Evolutionary conservation across 331 rosid species (phyloP).

Genomic region (Malus hybrid): DNA sequence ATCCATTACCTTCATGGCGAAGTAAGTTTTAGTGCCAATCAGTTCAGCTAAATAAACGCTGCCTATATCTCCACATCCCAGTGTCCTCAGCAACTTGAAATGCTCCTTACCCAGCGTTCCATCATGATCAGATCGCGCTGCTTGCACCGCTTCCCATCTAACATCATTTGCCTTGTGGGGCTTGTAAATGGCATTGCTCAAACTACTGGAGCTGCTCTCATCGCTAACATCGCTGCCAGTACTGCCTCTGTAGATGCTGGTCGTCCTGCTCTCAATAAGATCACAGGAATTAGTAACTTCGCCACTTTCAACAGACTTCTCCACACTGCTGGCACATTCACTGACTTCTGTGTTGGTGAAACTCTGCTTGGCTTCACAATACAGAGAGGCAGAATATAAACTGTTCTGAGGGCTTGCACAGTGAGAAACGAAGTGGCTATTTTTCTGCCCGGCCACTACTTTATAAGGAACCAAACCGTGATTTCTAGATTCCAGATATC

Average conservation of each 20-base stretch:
- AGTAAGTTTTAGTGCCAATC: conserved; percentile 66
- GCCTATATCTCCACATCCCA: conserved; percentile 95
- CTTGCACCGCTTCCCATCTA: conserved; percentile 95
- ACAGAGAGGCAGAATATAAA: conserved; percentile 56
- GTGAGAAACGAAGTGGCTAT: conserved; percentile 25
- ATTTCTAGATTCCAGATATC: conserved; percentile 36
- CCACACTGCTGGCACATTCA: conserved; percentile 60
- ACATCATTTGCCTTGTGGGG: conserved; percentile 81
- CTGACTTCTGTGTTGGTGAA: conserved; percentile 65
- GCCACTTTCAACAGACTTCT: conserved; percentile 62
- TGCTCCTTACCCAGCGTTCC: conserved; percentile 68
- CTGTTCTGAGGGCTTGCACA: conserved; percentile 79
- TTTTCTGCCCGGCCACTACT: conserved; percentile 30
- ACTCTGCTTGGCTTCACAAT: conserved; percentile 83
- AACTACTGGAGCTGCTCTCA: conserved; percentile 75
- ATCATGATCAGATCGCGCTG: conserved; percentile 55
- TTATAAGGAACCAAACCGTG: conserved; percentile 24
- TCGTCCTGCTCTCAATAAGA: conserved; percentile 74
- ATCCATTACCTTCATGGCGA: conserved; percentile 96
- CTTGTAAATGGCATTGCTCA: conserved; percentile 68
- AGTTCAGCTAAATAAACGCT: conserved; percentile 76
- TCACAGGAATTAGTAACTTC: conserved; percentile 55
- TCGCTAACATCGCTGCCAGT: conserved; percentile 87
- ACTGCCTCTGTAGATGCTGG: conserved; percentile 78
- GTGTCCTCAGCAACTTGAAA: conserved; percentile 65